Conservation (phyloP, 2,329 filamentous ascomycete genomes). For the Hawksworthiomyces lignivorus region DNA sequence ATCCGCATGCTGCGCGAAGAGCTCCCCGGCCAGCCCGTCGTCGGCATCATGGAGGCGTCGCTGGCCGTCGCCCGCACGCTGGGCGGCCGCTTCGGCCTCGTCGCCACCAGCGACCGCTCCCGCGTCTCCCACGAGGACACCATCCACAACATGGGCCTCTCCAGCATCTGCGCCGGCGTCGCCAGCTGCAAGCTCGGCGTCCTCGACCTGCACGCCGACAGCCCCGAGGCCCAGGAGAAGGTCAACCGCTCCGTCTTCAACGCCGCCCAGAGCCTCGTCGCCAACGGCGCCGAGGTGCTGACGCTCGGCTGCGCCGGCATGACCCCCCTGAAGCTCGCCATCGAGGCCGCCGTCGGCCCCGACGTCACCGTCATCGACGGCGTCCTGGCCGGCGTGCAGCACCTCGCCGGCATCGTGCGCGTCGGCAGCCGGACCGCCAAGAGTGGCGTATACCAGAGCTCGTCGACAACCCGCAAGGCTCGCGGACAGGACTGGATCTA, state of each 20-base stretch:
- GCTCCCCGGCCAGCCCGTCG: slow-evolving; percentile 14
- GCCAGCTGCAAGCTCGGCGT: slow-evolving; percentile 15
- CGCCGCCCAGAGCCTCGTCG: slow-evolving; percentile 8
- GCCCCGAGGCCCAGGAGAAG: slow-evolving; percentile 1
- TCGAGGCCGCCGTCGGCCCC: slow-evolving; percentile 13
- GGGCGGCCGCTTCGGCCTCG: slow-evolving; percentile 14
- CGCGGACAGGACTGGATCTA: slow-evolving; percentile 15
- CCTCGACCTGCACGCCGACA: slow-evolving; percentile 13
- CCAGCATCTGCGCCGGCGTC: slow-evolving; percentile 13
- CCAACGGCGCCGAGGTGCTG: slow-evolving; percentile 12
- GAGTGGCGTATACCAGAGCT: slow-evolving; percentile 10
- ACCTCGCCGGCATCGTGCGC: slow-evolving; percentile 32
- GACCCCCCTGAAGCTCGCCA: slow-evolving; percentile 14
- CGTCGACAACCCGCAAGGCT: slow-evolving; percentile 10
- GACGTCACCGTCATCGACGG: slow-evolving; percentile 14
- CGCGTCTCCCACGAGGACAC: slow-evolving; percentile 10
- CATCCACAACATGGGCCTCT: slow-evolving; percentile 14
- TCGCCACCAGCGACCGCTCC: slow-evolving; percentile 14
- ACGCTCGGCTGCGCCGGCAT: slow-evolving; percentile 15
- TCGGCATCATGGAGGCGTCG: slow-evolving; percentile 17
- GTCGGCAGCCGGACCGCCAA: slow-evolving; percentile 23
- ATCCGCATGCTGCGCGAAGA: slow-evolving; percentile 16
- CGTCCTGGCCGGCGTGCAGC: slow-evolving; percentile 25
- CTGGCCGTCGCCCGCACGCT: slow-evolving; percentile 14
- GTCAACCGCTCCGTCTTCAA: slow-evolving; percentile 7